Percentiles rank a stretch among this genome's conserved stretches.
phyloP scores from a whole-genome alignment of 2,329 filamentous ascomycete species.

The Leptographium lundbergii region DNA sequence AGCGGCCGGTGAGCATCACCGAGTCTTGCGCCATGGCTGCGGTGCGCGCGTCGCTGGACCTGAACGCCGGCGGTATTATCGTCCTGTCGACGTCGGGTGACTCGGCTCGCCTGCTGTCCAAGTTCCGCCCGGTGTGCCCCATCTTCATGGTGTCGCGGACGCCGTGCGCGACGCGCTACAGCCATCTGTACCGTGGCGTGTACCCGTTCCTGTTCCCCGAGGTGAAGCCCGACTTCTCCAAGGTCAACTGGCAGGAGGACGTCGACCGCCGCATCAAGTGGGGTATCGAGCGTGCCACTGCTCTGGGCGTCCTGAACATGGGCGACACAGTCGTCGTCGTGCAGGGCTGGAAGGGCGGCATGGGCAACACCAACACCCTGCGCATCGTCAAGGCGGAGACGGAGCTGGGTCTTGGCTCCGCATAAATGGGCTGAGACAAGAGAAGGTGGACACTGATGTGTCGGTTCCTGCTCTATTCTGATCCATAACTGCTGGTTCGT shows the following conservation, averaged over 20 bases:
- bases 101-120: slow-evolving; percentile 89
- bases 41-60: slow-evolving; percentile 86
- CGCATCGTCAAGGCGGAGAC: slow-evolving; percentile 50
- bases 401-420: slow-evolving; percentile 40
- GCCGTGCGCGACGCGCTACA: slow-evolving; percentile 71
- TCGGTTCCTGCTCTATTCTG: background rate
- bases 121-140: slow-evolving; percentile 96
- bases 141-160: slow-evolving; percentile 99
- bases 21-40: slow-evolving; percentile 97
- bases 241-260: slow-evolving; percentile 96
- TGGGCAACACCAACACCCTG: slow-evolving; percentile 81
- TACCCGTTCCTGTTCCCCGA: slow-evolving; percentile 95
- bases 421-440: background rate
- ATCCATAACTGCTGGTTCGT: no score
- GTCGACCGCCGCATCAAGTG: slow-evolving; percentile 96
- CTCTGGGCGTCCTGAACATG: slow-evolving; percentile 61
- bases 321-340: slow-evolving; percentile 72
- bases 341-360: slow-evolving; percentile 83
- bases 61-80: slow-evolving; percentile 92
- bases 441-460: background rate
- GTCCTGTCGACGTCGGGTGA: slow-evolving; percentile 92
- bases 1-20: slow-evolving; percentile 72
- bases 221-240: slow-evolving; percentile 85
- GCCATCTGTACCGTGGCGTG: slow-evolving; percentile 91
- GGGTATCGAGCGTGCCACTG: slow-evolving; percentile 79